Base-by-base conservation (phyloP, 225 moss, liverwort and hornwort genomes). In the Straminergon stramineum region DNA sequence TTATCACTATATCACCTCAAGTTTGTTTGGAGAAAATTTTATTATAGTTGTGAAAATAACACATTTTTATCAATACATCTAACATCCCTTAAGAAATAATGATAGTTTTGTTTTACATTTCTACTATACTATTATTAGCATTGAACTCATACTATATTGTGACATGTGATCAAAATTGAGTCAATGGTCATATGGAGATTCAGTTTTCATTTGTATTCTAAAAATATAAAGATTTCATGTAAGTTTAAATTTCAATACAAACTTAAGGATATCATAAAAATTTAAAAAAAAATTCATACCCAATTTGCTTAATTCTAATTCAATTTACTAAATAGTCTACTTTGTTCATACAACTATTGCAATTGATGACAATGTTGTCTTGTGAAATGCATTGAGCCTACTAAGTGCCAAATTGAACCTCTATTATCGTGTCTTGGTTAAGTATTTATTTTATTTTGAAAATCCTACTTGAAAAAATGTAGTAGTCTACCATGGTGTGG, bases 211-310 rank as follows among this genome's bases (percentile, higher is more conserved):
- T 67, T 68, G 8, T 37, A 37, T 37, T 37, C 12, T 21, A 68
- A 21, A 67, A 68, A 21, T 37, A 12, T 12, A 37, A 11, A 6
- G 67, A 37, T 35, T 12, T 21, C 12, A 37, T 68, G 35, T 37
- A 68, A 68, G 37, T 37, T 68, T 6, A 37, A 20, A 11, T 37
- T 21, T 37, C 12, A 68, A 68, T 68, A 6, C 21, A 37, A 68
- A 37, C 68, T 21, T 11, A 12, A 11, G 12, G 12, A 37, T 68
- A 21, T 68, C 0, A 11, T 37, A 6, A 11, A 21, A 68, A 20
- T 37, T 6, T 2, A 6, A 68, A 68, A 17, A 37, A 21, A 1
- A 21, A 1, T 2, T 21, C 37, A 21, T 68, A 37, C 0, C 1
- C 21, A 11, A 37, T 68, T 21, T 37, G 11, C 2, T 67, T 37